Conservation (phyloP, 768 basidiomycete genomes). For the Kwoniella europaea region DNA sequence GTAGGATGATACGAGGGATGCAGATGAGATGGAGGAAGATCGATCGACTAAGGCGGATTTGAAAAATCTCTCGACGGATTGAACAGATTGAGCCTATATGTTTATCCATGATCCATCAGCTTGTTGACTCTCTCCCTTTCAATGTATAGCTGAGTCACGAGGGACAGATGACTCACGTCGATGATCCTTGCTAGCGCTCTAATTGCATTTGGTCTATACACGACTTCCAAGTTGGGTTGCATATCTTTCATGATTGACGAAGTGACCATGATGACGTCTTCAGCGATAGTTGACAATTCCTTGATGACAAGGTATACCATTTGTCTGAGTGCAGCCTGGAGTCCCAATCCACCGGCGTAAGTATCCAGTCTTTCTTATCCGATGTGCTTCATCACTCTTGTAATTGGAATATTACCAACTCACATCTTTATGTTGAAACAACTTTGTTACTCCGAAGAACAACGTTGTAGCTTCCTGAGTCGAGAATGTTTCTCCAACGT, state of each 20-base stretch:
- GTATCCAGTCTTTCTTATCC: background rate
- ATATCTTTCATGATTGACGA: slow-evolving; percentile 99
- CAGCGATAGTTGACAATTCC: slow-evolving; percentile 90
- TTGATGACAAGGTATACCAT: slow-evolving; percentile 99
- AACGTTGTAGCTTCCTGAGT: slow-evolving; percentile 96
- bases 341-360: background rate
- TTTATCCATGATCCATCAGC: background rate
- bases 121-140: no score
- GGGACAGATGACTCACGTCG: slow-evolving; percentile 70
- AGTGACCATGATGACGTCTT: slow-evolving; percentile 99
- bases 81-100: slow-evolving; percentile 62
- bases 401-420: slow-evolving; percentile 55
- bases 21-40: slow-evolving; percentile 91
- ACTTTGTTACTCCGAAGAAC: slow-evolving; percentile 98
- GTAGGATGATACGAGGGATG: slow-evolving; percentile 94
- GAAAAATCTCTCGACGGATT: slow-evolving; percentile 98
- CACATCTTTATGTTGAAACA: slow-evolving; percentile 99
- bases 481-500: slow-evolving; percentile 91
- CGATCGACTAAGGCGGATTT: slow-evolving; percentile 98
- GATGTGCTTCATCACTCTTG: no score
- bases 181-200: slow-evolving; percentile 94
- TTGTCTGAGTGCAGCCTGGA: slow-evolving; percentile 83
- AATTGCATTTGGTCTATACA: slow-evolving; percentile 97
- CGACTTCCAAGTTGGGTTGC: slow-evolving; percentile 98
- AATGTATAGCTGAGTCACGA: background rate